Conservation (phyloP, 768 basidiomycete genomes). For the Russula virescens region DNA sequence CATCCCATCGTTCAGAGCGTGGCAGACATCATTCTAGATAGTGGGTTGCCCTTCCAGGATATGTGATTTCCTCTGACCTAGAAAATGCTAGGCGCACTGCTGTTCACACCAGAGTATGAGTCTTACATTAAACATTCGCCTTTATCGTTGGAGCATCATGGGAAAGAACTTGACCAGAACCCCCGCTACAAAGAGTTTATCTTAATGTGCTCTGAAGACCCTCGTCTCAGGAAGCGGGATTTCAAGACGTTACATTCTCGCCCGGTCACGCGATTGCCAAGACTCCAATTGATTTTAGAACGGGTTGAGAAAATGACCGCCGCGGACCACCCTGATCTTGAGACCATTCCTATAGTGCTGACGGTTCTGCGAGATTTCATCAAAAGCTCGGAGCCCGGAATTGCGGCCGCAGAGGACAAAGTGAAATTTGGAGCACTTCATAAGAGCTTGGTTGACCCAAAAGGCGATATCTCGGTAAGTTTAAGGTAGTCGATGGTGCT, state of each 20-base stretch:
- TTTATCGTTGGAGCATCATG: conserved; percentile 75
- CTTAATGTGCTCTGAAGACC: conserved; percentile 53
- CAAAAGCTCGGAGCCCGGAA: conserved; percentile 85
- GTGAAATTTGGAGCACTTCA: conserved; percentile 82
- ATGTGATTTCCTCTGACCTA: not conserved
- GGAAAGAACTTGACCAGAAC: conserved; percentile 68
- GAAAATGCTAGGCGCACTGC: conserved; percentile 29
- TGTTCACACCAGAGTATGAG: conserved; percentile 65
- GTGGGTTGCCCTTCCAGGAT: conserved; percentile 35
- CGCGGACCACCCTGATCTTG: conserved; percentile 70
- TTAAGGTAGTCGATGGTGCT: not conserved
- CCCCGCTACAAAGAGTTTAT: conserved; percentile 61
- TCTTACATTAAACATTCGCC: conserved; percentile 86
- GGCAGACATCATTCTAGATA: conserved; percentile 79
- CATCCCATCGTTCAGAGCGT: conserved; percentile 79
- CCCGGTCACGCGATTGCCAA: conserved; percentile 83
- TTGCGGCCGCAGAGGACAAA: conserved; percentile 84
- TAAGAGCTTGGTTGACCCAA: conserved; percentile 68
- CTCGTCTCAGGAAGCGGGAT: conserved; percentile 68
- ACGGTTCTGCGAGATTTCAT: conserved; percentile 64
- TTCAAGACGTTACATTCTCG: conserved; percentile 77
- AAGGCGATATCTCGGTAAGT: conserved; percentile 76
- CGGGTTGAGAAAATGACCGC: conserved; percentile 61
- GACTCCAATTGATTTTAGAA: conserved; percentile 69
- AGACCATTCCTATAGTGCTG: conserved; percentile 67